A percentile compares a stretch with the other conserved stretches of the same genome.
Conservation (phyloP, 2,329 filamentous ascomycete genomes). For the Daldinia sp. region DNA sequence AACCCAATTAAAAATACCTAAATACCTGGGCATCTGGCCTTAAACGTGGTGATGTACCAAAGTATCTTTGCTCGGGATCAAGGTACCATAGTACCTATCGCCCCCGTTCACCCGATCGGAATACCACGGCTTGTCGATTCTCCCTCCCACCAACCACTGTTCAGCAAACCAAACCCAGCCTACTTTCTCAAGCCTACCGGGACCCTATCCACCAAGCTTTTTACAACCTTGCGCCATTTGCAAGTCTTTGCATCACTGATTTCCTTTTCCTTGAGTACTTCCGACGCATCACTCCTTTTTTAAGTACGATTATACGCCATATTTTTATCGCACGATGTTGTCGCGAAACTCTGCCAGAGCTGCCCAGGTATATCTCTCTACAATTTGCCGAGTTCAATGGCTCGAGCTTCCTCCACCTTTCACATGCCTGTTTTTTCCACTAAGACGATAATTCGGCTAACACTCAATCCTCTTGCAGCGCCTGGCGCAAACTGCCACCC, state of each 20-base stretch:
- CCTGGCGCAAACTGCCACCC: constrained; percentile 59
- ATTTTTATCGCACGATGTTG: constrained; percentile 54
- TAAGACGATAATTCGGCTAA: constrained; percentile 20
- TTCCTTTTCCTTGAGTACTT: constrained; percentile 32
- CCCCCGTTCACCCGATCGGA: constrained; percentile 40
- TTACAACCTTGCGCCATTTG: constrained; percentile 47
- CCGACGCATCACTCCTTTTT: constrained; percentile 28
- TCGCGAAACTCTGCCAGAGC: constrained; percentile 65
- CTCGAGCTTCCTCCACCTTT: constrained; percentile 28
- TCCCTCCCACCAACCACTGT: not conserved
- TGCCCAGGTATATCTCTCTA: constrained; percentile 62
- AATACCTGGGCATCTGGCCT: not conserved
- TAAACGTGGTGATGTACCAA: not conserved
- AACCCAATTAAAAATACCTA: constrained; percentile 10
- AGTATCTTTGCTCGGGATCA: not conserved
- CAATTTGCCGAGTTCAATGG: constrained; percentile 26
- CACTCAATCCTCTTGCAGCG: constrained; percentile 52
- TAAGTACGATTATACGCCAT: constrained; percentile 11
- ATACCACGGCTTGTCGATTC: constrained; percentile 39
- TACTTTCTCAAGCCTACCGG: too few relatives aligned
- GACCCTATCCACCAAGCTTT: constrained; percentile 36
- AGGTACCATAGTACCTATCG: constrained; percentile 7
- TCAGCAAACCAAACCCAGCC: constrained; percentile 10
- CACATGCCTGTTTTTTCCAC: constrained; percentile 25
- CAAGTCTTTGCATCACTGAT: constrained; percentile 36